Evolutionary conservation across 1,284 basidiomycete genomes (phyloP), one percentile per base, ranked within the genome.

Genomic region (Apiotrichum laibachii): DNA sequence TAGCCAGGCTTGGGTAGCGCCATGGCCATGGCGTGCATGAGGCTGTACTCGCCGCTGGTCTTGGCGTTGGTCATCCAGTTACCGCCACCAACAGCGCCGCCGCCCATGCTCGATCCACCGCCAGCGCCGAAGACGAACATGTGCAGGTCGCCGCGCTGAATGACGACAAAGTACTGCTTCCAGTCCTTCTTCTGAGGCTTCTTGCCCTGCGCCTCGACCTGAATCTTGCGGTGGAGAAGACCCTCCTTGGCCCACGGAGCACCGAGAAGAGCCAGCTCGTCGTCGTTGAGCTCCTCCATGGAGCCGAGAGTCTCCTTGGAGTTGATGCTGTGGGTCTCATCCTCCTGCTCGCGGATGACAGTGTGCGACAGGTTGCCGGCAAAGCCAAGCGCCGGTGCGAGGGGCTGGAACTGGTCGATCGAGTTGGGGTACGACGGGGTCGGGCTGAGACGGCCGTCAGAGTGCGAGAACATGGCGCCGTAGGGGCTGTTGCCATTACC

Each of bases 241-340:
- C 95, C 95, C 77, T 99, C 95, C 77, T 99, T 99, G 0, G 95
- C 95, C 95, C 95, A 99, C 0, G 95, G 95, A 4, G 95, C 87
- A 26, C 95, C 95, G 13, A 96, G 84, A 39, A 98, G 81, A 1
- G 95, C 94, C 13, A 98, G 82, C 77, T 97, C 92, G 72, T 97
- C 93, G 72, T 98, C 94, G 6, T 87, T 86, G 60, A 95, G 88
- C 7, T 78, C 76, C 31, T 76, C 78, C n/a, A 70, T 55, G 3
- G 67, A 67, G 12, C 65, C 67, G 33, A 83, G 85, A 1, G 86
- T 87, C 19, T 83, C 81, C 67, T 86, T 88, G 21, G 83, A 81
- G 21, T 60, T 50, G 13, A 85, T 71, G 63, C 89, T 92, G 51
- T 85, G 82, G 50, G 85, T 83, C 69, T 96, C 92, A 71, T 96